phyloP scores from a whole-genome alignment of 1,284 basidiomycete species.

The Trametes hirsuta region DNA sequence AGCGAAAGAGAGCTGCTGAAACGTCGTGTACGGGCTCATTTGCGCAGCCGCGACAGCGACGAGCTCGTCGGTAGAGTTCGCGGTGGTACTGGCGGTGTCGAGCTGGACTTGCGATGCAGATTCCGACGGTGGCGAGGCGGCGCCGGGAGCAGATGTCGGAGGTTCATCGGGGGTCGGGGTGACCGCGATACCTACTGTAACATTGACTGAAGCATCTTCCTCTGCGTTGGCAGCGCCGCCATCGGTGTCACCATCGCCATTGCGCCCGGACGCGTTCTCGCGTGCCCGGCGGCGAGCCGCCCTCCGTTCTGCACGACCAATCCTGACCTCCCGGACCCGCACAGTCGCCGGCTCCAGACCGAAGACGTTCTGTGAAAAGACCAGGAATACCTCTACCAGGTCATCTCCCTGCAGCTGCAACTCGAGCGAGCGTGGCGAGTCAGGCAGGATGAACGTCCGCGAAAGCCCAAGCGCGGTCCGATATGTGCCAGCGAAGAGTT shows the following conservation, averaged over 20 bases:
- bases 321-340: conserved; percentile 86
- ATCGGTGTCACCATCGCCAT: conserved; percentile 40
- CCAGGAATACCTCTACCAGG: conserved; percentile 84
- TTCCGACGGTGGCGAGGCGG: conserved; percentile 21
- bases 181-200: conserved; percentile 65
- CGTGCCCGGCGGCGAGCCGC: conserved; percentile 78
- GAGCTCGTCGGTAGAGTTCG: conserved; percentile 61
- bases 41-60: conserved; percentile 66
- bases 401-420: conserved; percentile 90
- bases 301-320: conserved; percentile 82
- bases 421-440: conserved; percentile 83
- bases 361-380: conserved; percentile 88
- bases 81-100: conserved; percentile 26
- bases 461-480: conserved; percentile 78
- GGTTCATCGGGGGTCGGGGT: conserved; percentile 30
- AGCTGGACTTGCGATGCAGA: conserved; percentile 25
- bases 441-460: conserved; percentile 86
- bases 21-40: conserved; percentile 83
- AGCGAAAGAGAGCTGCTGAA: conserved; percentile 83
- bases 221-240: conserved; percentile 44
- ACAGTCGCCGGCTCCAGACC: conserved; percentile 89
- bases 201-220: conserved; percentile 65
- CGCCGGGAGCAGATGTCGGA: conserved; percentile 9
- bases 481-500: conserved; percentile 86
- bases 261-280: conserved; percentile 58